Evolutionary conservation across 2,329 filamentous ascomycete genomes (phyloP).

Genomic region (Colletotrichum scovillei): DNA sequence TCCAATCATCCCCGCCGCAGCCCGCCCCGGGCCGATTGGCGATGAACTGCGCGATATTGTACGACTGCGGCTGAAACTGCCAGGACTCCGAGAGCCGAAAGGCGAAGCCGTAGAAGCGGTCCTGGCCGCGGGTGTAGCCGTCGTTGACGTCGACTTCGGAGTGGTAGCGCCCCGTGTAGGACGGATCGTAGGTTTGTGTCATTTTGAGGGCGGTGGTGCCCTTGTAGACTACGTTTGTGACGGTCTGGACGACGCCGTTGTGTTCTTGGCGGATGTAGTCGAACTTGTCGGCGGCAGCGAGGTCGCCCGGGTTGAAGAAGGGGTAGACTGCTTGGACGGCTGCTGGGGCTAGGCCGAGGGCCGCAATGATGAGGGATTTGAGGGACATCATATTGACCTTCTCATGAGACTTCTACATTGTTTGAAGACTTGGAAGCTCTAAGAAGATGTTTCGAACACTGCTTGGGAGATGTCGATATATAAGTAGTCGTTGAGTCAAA

Average conservation of each 20-base stretch:
- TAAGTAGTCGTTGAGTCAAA: too few relatives aligned
- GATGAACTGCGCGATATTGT: conserved; percentile 64
- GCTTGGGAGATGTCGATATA: too few relatives aligned
- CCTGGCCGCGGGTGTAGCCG: conserved; percentile 57
- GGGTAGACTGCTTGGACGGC: conserved; percentile 45
- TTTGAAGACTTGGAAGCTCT: too few relatives aligned
- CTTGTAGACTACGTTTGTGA: conserved; percentile 53
- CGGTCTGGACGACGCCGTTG: conserved; percentile 53
- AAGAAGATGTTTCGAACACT: too few relatives aligned
- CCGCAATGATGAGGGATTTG: conserved; percentile 17
- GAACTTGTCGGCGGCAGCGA: conserved; percentile 49
- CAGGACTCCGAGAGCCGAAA: conserved; percentile 60
- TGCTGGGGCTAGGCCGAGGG: conserved; percentile 40
- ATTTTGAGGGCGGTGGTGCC: conserved; percentile 55
- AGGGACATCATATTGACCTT: neutral
- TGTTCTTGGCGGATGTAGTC: conserved; percentile 51
- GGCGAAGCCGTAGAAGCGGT: conserved; percentile 60
- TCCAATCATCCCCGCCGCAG: conserved; percentile 59
- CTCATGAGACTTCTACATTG: too few relatives aligned
- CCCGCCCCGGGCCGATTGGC: conserved; percentile 56
- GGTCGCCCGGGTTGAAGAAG: conserved; percentile 56
- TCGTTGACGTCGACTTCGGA: conserved; percentile 57
- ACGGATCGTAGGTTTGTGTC: conserved; percentile 55
- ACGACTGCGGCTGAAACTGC: conserved; percentile 57
- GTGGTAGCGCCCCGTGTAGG: conserved; percentile 59